A percentile compares a stretch with the other conserved stretches of the same genome.
Conservation (phyloP, 306 rosid genomes). For the Fagus sylvatica region DNA sequence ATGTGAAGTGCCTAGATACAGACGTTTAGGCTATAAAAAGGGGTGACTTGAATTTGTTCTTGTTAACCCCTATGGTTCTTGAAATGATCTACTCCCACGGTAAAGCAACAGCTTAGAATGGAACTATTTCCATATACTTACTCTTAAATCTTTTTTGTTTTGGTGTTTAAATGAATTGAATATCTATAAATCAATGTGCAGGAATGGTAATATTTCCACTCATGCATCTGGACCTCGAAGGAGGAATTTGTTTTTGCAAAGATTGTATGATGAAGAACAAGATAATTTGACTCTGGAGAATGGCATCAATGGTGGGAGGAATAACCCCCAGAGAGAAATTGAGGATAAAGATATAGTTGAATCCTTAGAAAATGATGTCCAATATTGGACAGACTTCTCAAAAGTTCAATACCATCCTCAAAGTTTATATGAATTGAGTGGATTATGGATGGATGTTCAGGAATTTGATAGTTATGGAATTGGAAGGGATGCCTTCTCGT, state of each 20-base stretch:
- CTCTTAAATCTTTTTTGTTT: too few species aligned
- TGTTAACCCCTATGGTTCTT: neutral
- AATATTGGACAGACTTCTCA: conserved; percentile 90
- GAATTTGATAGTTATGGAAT: conserved; percentile 78
- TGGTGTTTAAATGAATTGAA: conserved; percentile 24
- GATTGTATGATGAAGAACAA: conserved; percentile 64
- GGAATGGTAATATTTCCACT: conserved; percentile 76
- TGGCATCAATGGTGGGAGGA: conserved; percentile 27
- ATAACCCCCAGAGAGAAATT: conserved; percentile 39
- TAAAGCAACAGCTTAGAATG: neutral
- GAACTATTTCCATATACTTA: neutral
- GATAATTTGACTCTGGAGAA: conserved; percentile 31
- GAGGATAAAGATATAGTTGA: conserved; percentile 62
- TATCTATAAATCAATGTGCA: conserved; percentile 42
- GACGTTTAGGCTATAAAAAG: neutral
- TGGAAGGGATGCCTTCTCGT: conserved; percentile 69
- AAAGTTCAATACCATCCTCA: conserved; percentile 88
- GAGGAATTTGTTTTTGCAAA: conserved; percentile 74
- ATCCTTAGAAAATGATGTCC: conserved; percentile 61
- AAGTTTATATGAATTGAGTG: conserved; percentile 74
- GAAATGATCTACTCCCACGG: neutral
- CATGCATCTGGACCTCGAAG: conserved; percentile 52
- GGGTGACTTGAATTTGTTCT: neutral
- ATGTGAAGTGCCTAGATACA: neutral
- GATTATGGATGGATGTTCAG: conserved; percentile 56